phyloP scores from a whole-genome alignment of 129 eudicot species.

The Cynara cardunculus region DNA sequence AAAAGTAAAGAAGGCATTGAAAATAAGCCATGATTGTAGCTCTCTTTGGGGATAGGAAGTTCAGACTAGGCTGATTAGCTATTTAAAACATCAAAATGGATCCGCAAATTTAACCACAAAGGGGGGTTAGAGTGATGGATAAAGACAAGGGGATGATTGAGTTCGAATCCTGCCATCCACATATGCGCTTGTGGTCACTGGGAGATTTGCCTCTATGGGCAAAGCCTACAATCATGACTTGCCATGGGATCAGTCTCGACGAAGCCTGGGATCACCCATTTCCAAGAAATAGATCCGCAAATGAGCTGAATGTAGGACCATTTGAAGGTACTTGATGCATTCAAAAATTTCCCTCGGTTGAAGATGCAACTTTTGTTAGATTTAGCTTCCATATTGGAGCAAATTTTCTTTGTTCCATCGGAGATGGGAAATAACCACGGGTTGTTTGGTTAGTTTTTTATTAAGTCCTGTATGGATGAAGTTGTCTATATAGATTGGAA shows the following conservation, averaged over 20 bases:
- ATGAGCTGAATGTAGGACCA: constrained; percentile 12
- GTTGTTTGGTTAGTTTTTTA: background rate
- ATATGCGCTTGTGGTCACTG: no score
- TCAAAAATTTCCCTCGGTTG: background rate
- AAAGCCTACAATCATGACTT: no score
- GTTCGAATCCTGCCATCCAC: no score
- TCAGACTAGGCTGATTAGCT: background rate
- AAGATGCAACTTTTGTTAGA: background rate
- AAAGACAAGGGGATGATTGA: no score
- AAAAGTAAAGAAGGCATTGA: background rate
- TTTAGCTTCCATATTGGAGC: constrained; percentile 3
- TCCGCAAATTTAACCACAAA: no score
- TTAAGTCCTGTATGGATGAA: no score
- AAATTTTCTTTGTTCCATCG: background rate
- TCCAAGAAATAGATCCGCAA: background rate
- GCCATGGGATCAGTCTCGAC: no score
- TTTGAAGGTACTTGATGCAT: constrained; percentile 14
- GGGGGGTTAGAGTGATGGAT: no score
- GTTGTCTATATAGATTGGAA: no score
- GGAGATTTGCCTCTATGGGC: no score
- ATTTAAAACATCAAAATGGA: background rate
- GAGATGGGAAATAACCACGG: background rate
- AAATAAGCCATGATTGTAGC: background rate
- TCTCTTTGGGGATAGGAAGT: background rate
- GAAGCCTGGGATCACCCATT: no score